A percentile compares a stretch with the other conserved stretches of the same genome.
Conservation (phyloP, 2,329 filamentous ascomycete genomes). For the Penicillium sclerotigenum region DNA sequence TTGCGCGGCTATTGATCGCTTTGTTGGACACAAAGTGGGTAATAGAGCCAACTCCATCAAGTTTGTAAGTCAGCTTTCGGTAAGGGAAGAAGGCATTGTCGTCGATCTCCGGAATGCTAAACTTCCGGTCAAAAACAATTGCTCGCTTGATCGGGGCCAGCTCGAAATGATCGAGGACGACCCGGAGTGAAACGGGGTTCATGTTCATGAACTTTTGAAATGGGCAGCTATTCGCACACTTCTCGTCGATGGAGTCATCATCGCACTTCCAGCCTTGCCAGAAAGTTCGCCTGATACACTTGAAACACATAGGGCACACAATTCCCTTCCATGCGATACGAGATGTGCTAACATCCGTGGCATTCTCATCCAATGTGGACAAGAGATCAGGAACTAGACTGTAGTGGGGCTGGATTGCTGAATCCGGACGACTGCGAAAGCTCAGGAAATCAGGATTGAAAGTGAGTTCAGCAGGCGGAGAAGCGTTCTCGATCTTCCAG, state of each 20-base stretch:
- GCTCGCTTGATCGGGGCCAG: slow-evolving; percentile 28
- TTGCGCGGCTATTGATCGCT: slow-evolving; percentile 49
- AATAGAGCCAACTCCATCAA: slow-evolving; percentile 44
- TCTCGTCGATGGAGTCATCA: slow-evolving; percentile 11
- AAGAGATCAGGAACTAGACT: slow-evolving; percentile 42
- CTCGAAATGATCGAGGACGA: slow-evolving; percentile 33
- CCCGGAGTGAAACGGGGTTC: slow-evolving; percentile 30
- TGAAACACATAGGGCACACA: slow-evolving; percentile 62
- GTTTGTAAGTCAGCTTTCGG: slow-evolving; percentile 33
- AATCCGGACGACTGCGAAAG: slow-evolving; percentile 48
- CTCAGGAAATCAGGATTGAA: slow-evolving; percentile 60
- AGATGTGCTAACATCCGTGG: slow-evolving; percentile 47
- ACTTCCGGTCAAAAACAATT: slow-evolving; percentile 26
- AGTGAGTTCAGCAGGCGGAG: slow-evolving; percentile 30
- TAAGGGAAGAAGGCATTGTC: slow-evolving; percentile 31
- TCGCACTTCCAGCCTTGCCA: slow-evolving; percentile 63
- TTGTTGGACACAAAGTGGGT: slow-evolving; percentile 57
- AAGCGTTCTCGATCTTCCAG: slow-evolving; percentile 48
- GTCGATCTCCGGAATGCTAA: slow-evolving; percentile 30
- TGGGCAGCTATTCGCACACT: slow-evolving; percentile 46
- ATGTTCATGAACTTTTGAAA: slow-evolving; percentile 41
- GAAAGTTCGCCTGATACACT: slow-evolving; percentile 58
- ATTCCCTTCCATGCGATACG: slow-evolving; percentile 59
- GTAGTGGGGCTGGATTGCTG: slow-evolving; percentile 36
- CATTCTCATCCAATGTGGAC: slow-evolving; percentile 35